Evolutionary conservation across 345 rosid species (phyloP).

Genomic region (Erucastrum elatum): DNA sequence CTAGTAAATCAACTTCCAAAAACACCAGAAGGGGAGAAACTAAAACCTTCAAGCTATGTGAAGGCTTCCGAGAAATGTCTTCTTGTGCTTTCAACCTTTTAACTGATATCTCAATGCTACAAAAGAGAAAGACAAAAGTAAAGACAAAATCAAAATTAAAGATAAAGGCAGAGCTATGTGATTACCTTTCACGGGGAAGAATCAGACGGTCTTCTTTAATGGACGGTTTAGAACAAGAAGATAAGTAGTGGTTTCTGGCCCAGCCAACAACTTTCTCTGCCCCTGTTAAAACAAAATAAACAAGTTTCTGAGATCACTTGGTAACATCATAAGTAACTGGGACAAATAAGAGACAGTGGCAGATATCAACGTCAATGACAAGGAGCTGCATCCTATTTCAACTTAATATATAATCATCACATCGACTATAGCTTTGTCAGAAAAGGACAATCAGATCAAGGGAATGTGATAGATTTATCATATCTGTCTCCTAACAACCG

Average conservation of each 20-base stretch:
- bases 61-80: constrained; percentile 58
- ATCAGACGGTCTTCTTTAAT: constrained; percentile 66
- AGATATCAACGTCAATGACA: constrained; percentile 9
- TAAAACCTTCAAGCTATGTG: constrained; percentile 76
- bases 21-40: constrained; percentile 11
- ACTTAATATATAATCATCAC: background rate
- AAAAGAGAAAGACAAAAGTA: constrained; percentile 34
- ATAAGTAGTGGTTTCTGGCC: constrained; percentile 89
- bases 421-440: background rate
- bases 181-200: constrained; percentile 86
- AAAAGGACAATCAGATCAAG: background rate
- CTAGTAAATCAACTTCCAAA: constrained; percentile 6
- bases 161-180: background rate
- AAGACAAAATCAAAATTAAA: background rate
- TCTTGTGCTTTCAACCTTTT: constrained; percentile 84
- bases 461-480: constrained; percentile 7
- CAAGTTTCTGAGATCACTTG: constrained; percentile 21
- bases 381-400: constrained; percentile 7
- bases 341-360: background rate
- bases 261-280: constrained; percentile 95
- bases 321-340: constrained; percentile 4
- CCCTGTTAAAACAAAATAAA: constrained; percentile 49
- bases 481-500: constrained; percentile 4
- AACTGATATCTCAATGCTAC: constrained; percentile 87
- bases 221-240: constrained; percentile 62